Base-by-base conservation (phyloP, 208 protist species). In the Angomonas deanei region DNA sequence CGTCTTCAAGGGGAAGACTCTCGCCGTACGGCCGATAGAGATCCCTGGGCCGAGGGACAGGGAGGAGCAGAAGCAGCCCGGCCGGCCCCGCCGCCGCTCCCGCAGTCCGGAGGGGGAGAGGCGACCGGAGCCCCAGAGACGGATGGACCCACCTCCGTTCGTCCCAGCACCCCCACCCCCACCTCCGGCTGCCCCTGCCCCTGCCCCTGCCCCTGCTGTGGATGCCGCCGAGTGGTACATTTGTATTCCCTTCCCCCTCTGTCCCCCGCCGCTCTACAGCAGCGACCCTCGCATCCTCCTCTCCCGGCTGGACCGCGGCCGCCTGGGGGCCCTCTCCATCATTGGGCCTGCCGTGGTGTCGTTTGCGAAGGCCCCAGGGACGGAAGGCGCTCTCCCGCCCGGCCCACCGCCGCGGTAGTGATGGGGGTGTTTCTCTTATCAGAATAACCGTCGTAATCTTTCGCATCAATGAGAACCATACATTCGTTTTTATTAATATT, bases 221-320 rank as follows among this genome's bases (percentile, higher is more conserved):
- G n/a, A 6, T 27, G 15, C 3, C n/a, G 15, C 17, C 30, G 72
- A 74, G 8, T 19, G 53, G 8, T 78, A 70, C 55, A 62, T 78
- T 28, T 78, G 72, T 49, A 11, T 78, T 3, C 72, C 72, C 23
- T 57, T 66, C 32, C 36, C 61, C 1, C 66, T 78, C 10, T 78
- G 72, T 34, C 72, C 72, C 0, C 46, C 55, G 3, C 65, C 72
- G 53, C 52, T 62, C 21, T 66, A 61, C 42, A 8, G 28, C 31
- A 60, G 11, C 3, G 72, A 78, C 31, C 72, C 72, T 21, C 57
- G 72, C 1, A 53, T 66, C 11, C 57, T 73, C 27, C 11, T 39
- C 27, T 60, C 72, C 13, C 59, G 66, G 10, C 64, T 78, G 1
- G 72, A 72, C 47, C 34, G 36, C 1, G 48, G 27, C 0, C 57